A percentile compares a stretch with the other conserved stretches of the same genome.
These are phyloP conservation scores for Pilobolus umbonatus DNA, from an alignment of 192 early-diverging fungal genomes.

Conservation along the genomic window DNA sequence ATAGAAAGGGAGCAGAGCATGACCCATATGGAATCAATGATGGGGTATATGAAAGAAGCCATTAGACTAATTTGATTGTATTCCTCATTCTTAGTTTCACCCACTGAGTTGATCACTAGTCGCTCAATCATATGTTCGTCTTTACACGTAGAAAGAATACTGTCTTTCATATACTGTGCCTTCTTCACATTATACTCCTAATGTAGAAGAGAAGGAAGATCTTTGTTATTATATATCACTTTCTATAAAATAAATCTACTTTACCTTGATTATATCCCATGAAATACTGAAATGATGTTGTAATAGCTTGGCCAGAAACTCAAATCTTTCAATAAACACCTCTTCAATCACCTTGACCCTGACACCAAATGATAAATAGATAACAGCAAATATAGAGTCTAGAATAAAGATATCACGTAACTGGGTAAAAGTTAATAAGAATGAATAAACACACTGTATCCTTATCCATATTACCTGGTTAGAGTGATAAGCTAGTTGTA, in stretches of 20 bases:
- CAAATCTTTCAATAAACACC: constrained; percentile 13
- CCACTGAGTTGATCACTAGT: neutral
- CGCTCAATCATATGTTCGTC: neutral
- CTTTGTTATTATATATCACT: neutral
- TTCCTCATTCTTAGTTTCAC: neutral
- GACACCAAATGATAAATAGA: constrained; percentile 14
- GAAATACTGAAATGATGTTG: constrained; percentile 5
- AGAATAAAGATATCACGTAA: constrained; percentile 11
- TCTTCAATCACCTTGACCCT: neutral
- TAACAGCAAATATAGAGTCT: constrained; percentile 11
- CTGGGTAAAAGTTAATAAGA: neutral
- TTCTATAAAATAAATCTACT: neutral
- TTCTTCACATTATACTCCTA: neutral
- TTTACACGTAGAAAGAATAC: neutral
- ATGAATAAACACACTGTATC: no score
- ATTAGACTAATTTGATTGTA: constrained; percentile 7
- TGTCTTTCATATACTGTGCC: neutral
- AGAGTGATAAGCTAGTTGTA: constrained; percentile 17
- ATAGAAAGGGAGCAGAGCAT: constrained; percentile 8
- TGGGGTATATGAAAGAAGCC: constrained; percentile 16
- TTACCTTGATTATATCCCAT: constrained; percentile 9
- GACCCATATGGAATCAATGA: constrained; percentile 14
- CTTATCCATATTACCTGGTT: constrained; percentile 8
- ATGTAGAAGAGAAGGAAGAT: neutral
- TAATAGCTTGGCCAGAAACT: constrained; percentile 12